Conservation (phyloP, 176 grass and related monocot species). For the Zea luxurians region DNA sequence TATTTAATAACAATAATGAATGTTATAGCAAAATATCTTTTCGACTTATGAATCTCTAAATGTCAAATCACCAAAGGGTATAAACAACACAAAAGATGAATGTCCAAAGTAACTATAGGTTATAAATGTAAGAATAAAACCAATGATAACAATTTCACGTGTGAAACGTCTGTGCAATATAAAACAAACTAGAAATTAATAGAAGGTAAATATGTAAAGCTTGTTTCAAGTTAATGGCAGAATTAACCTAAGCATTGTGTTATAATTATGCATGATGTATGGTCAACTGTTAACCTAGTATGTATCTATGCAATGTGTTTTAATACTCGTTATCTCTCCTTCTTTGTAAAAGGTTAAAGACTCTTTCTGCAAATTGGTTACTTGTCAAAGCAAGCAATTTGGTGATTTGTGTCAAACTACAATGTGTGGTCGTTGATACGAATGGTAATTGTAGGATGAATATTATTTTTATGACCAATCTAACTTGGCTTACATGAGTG, state of each 20-base stretch:
- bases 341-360: not conserved
- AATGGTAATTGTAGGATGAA: no score
- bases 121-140: not conserved
- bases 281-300: not conserved
- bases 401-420: no score
- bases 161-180: not conserved
- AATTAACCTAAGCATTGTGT: not conserved
- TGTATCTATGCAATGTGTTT: not conserved
- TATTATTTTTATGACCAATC: no score
- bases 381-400: no score
- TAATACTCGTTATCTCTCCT: not conserved
- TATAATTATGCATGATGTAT: not conserved
- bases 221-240: not conserved
- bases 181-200: not conserved
- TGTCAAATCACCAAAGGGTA: not conserved
- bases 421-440: no score
- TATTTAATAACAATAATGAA: no score
- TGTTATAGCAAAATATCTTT: no score
- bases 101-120: not conserved
- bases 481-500: no score
- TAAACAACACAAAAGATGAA: not conserved
- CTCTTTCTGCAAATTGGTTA: not conserved
- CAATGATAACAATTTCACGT: not conserved
- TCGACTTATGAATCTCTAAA: not conserved
- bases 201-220: slow-evolving; percentile 26